These are phyloP conservation scores for Pseudofabraea citricarpa DNA, from an alignment of 2,329 filamentous ascomycete genomes.

Conservation along the genomic window DNA sequence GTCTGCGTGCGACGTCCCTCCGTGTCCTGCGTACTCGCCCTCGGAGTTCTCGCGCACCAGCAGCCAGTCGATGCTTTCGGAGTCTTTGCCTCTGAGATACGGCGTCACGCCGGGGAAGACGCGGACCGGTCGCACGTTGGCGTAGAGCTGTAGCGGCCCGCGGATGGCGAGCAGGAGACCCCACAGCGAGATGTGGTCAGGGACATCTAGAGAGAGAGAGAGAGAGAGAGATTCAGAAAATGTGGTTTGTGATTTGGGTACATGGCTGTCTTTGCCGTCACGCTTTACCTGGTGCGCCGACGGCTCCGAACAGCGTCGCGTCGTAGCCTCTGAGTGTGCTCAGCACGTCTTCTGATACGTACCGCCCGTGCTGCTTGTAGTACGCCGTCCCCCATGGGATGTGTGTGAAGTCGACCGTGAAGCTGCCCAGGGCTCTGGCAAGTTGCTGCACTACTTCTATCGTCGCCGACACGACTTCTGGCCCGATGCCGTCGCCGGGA, in stretches of 20 bases:
- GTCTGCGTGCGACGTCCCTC: conserved; percentile 52
- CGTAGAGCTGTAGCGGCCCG: conserved; percentile 53
- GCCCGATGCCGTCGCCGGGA: conserved; percentile 58
- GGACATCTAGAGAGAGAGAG: conserved; percentile 38
- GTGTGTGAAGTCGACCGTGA: conserved; percentile 54
- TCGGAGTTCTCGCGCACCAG: conserved; percentile 62
- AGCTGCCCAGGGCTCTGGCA: conserved; percentile 45
- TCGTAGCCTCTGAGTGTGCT: conserved; percentile 48
- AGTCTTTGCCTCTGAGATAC: conserved; percentile 37
- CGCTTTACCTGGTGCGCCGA: conserved; percentile 45
- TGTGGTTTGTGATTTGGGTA: neutral
- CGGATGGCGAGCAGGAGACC: conserved; percentile 47
- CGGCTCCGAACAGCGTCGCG: conserved; percentile 54
- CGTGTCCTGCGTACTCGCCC: conserved; percentile 60
- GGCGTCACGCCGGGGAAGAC: conserved; percentile 52
- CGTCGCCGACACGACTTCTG: conserved; percentile 53
- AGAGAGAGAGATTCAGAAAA: neutral
- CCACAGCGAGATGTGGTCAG: conserved; percentile 64
- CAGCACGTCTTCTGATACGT: conserved; percentile 52
- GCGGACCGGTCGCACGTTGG: conserved; percentile 57
- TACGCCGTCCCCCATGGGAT: conserved; percentile 55
- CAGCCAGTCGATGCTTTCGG: conserved; percentile 55
- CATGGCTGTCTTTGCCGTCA: neutral
- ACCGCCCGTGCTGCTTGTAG: conserved; percentile 52
- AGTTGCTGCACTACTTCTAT: conserved; percentile 56